Evolutionary conservation across 106 monocot genomes (phyloP).

Genomic region (Triglochin maritima): DNA sequence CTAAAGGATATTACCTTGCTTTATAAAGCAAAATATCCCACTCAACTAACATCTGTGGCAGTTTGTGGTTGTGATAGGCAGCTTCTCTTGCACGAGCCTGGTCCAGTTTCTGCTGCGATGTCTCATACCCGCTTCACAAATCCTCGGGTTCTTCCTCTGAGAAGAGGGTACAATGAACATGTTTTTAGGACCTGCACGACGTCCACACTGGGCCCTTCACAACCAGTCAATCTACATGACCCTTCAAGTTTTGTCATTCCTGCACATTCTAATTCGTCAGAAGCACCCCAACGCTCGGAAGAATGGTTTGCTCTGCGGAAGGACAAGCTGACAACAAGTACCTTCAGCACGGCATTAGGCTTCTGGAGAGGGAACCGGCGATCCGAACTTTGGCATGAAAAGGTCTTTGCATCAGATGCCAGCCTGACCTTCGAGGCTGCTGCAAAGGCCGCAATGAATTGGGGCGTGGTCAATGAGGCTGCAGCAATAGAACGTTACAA

Average conservation of each 20-base stretch:
- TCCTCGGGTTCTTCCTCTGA: slow-evolving; percentile 22
- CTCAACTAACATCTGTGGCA: not conserved
- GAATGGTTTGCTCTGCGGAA: slow-evolving; percentile 95
- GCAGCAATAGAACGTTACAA: slow-evolving; percentile 74
- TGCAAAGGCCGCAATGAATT: slow-evolving; percentile 78
- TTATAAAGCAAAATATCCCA: not conserved
- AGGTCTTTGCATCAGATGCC: slow-evolving; percentile 43
- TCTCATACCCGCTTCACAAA: slow-evolving; percentile 10
- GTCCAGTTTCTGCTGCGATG: slow-evolving; percentile 14
- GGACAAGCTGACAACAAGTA: slow-evolving; percentile 89
- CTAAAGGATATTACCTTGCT: not conserved
- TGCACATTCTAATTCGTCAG: slow-evolving; percentile 23
- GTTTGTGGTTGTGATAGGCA: slow-evolving; percentile 2
- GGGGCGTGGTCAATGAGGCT: slow-evolving; percentile 55
- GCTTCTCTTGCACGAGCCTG: not conserved
- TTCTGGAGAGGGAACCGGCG: slow-evolving; percentile 85
- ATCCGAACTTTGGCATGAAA: slow-evolving; percentile 73
- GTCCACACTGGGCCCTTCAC: slow-evolving; percentile 8
- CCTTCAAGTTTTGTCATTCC: slow-evolving; percentile 12
- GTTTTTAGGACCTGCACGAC: slow-evolving; percentile 26
- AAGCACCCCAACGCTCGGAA: slow-evolving; percentile 68
- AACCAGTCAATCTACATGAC: slow-evolving; percentile 6
- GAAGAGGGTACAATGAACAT: slow-evolving; percentile 30
- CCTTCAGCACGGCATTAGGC: slow-evolving; percentile 87
- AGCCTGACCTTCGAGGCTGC: slow-evolving; percentile 13